Base-by-base conservation (phyloP, 2,329 filamentous ascomycete genomes). In the Stemphylium vesicarium region DNA sequence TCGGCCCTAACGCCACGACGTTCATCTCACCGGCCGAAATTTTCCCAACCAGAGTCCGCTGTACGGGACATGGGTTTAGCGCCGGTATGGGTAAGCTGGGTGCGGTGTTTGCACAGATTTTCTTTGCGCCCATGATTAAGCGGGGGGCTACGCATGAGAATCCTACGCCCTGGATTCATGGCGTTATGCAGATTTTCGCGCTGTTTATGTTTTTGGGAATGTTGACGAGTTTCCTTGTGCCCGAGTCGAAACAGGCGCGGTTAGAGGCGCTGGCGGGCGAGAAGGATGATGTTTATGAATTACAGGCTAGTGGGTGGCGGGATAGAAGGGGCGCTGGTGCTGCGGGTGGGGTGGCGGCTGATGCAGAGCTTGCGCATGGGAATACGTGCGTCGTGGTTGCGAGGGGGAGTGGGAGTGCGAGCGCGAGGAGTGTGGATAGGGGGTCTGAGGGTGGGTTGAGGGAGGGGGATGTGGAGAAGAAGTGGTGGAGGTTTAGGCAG, bases 121-220 rank as follows among this genome's bases (percentile, higher is more conserved):
- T 80, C 61, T 80, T 82, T 53, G 80, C 78, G 39, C 79, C 80
- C 40, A 78, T 81, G 60, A 76, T 79, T 32, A 83, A 82, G 15
- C 82, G 82, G 29, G 88, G 86, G 22, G 78, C 82, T 0, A 75
- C 79, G 0, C 76, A 78, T 7, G 73, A 78, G 13, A 76, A 79
- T 16, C 82, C 82, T 0, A 80, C 75, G 1, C 89, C 88, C 1
- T 89, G 88, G 83, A 81, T 93, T 49, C 83, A 90, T 72, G 86
- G 88, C 52, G 83, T 93, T 33, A 87, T 94, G 79, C 82, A 91
- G 71, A 88, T 92, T 33, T 92, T 91, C 73, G 88, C 89, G 0
- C 80, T 91, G 9, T 92, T 94, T 79, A 93, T 92, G 90, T 80
- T 93, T 5, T 82, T 84, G 46, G 91, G 91, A 32, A 83, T 85